Percentiles rank a stretch among this genome's conserved stretches.
Evolutionary conservation across 148 eudicot genomes (phyloP).

Genomic region (Camellia sinensis): DNA sequence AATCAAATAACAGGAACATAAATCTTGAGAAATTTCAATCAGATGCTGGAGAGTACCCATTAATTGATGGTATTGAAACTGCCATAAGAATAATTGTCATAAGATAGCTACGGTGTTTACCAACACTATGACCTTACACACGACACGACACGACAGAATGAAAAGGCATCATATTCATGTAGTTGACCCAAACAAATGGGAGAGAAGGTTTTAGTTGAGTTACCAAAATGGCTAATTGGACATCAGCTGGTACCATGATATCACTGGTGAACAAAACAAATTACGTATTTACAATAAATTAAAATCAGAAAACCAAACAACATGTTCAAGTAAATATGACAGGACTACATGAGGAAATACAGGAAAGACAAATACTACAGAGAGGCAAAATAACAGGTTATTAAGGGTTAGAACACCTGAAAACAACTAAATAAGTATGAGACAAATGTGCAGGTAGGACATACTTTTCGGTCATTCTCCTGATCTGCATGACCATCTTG

Average conservation of each 20-base stretch:
- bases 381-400: background rate
- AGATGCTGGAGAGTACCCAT: background rate
- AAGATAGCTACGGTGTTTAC: background rate
- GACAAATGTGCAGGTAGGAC: slow-evolving; percentile 10
- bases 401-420: background rate
- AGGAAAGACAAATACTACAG: background rate
- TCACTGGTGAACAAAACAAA: background rate
- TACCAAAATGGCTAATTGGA: background rate
- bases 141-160: background rate
- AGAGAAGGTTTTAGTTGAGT: background rate
- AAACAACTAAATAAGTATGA: background rate
- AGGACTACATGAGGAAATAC: background rate
- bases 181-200: background rate
- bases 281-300: background rate
- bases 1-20: background rate
- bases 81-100: background rate
- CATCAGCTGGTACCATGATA: background rate
- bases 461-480: slow-evolving; percentile 63
- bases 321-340: background rate
- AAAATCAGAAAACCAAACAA: background rate
- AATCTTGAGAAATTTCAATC: background rate
- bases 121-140: background rate
- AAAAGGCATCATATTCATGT: background rate
- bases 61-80: background rate
- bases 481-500: slow-evolving; percentile 81